These are phyloP conservation scores for Picea engelmannii DNA, from an alignment of 83 land plant species.

Conservation along the genomic window DNA sequence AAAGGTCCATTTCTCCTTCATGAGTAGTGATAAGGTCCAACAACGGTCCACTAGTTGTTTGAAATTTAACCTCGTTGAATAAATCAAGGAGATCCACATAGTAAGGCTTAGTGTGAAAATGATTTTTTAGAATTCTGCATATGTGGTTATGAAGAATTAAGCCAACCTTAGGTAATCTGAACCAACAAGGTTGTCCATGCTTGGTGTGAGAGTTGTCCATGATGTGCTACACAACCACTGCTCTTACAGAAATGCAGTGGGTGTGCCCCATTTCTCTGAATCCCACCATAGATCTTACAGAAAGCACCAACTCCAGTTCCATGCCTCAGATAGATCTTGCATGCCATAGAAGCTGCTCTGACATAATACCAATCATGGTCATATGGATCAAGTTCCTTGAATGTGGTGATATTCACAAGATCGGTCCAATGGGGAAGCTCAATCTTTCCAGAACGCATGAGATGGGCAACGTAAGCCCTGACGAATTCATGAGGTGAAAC, in stretches of 20 bases:
- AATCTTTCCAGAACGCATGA: constrained; percentile 93
- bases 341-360: constrained; percentile 86
- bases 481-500: constrained; percentile 29
- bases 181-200: no score
- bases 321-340: constrained; percentile 75
- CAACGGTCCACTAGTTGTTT: no score
- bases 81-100: no score
- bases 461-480: constrained; percentile 83
- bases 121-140: no score
- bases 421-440: constrained; percentile 89
- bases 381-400: constrained; percentile 91
- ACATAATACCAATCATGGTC: constrained; percentile 90
- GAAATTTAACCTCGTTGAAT: no score
- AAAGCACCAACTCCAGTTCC: constrained; percentile 90
- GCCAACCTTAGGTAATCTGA: no score
- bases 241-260: constrained; percentile 87
- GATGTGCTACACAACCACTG: constrained; percentile 84
- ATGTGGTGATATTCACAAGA: constrained; percentile 74
- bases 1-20: no score
- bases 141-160: no score
- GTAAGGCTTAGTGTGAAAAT: no score
- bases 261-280: constrained; percentile 81
- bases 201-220: constrained; percentile 11
- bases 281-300: constrained; percentile 85
- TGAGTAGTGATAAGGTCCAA: no score